A percentile compares a stretch with the other conserved stretches of the same genome.
Evolutionary conservation across 208 protist genomes (phyloP).

Genomic region (Porcisia hertigi): DNA sequence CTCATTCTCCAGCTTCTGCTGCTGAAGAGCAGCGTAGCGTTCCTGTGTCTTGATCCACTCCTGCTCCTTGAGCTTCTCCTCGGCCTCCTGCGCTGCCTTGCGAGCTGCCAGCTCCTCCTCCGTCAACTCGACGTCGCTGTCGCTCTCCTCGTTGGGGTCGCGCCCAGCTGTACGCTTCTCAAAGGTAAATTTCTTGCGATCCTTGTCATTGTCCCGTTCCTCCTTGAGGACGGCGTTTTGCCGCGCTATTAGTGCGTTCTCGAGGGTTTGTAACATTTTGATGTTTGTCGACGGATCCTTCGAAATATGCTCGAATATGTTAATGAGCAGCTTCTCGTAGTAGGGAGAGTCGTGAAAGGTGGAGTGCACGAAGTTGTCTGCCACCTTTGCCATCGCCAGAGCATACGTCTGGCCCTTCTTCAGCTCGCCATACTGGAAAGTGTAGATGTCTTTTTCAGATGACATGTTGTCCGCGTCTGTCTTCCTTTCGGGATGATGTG

Average conservation of each 20-base stretch:
- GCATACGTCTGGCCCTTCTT: conserved; percentile 48
- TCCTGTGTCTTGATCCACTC: conserved; percentile 47
- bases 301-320: conserved; percentile 45
- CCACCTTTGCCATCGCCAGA: conserved; percentile 67
- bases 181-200: conserved; percentile 49
- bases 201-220: conserved; percentile 67
- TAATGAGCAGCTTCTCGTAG: conserved; percentile 53
- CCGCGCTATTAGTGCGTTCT: conserved; percentile 45
- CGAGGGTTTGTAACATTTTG: conserved; percentile 46
- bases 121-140: conserved; percentile 41
- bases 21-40: conserved; percentile 50
- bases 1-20: conserved; percentile 68
- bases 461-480: conserved; percentile 29
- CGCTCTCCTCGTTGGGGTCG: conserved; percentile 55
- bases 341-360: conserved; percentile 58
- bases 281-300: conserved; percentile 37
- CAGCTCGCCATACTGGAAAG: conserved; percentile 81
- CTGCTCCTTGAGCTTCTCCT: conserved; percentile 49
- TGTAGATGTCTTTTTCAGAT: conserved; percentile 50
- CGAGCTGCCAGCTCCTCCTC: conserved; percentile 34
- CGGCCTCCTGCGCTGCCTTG: conserved; percentile 36
- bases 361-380: conserved; percentile 57
- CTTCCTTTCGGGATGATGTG: neutral
- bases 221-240: conserved; percentile 62
- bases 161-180: conserved; percentile 42